phyloP scores from a whole-genome alignment of 139 green algal genomes.

The Haematococcus sp. region DNA sequence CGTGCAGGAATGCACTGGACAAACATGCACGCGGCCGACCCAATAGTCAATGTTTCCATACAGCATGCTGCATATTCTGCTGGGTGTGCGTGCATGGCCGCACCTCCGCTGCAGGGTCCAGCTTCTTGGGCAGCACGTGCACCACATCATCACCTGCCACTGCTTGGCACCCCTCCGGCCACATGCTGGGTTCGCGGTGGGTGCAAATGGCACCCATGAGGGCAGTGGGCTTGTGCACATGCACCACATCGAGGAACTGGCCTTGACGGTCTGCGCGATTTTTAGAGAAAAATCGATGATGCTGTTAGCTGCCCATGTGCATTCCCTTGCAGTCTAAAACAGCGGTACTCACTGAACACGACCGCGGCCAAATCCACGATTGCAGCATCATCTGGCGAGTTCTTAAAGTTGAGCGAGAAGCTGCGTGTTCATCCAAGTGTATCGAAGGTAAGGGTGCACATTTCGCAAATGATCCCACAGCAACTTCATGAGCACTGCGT shows the following conservation, averaged over 20 bases:
- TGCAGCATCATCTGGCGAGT: conserved; percentile 3
- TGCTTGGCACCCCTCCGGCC: conserved; percentile 20
- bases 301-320: background rate
- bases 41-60: too few relatives aligned
- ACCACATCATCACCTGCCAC: conserved; percentile 41
- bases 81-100: background rate
- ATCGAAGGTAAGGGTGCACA: background rate
- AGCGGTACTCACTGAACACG: conserved; percentile 21
- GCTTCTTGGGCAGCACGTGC: conserved; percentile 38
- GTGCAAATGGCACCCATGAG: conserved; percentile 33
- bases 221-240: conserved; percentile 34
- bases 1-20: too few relatives aligned
- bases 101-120: conserved; percentile 30
- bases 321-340: background rate
- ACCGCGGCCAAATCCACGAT: conserved; percentile 24
- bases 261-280: conserved; percentile 20
- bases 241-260: conserved; percentile 27
- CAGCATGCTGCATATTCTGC: too few relatives aligned
- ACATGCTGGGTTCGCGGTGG: conserved; percentile 19
- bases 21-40: too few relatives aligned
- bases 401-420: conserved; percentile 27
- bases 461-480: background rate
- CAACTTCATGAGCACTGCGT: background rate
- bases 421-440: conserved; percentile 6
- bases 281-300: background rate